Evolutionary conservation across 805 yeast genomes (phyloP), one percentile per base, ranked within the genome.

Genomic region (Jamesozyma spencerorum): DNA sequence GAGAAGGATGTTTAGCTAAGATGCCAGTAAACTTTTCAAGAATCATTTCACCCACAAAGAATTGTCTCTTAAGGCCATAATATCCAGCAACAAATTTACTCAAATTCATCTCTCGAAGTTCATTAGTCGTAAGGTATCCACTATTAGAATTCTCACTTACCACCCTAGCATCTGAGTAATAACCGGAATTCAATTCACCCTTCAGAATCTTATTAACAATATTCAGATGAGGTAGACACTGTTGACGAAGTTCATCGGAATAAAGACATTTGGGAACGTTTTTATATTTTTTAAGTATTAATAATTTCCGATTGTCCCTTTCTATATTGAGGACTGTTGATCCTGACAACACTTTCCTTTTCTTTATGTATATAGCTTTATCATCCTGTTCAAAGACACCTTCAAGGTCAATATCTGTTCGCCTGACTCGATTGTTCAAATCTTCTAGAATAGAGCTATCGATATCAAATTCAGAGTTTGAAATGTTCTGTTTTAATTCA

Each of bases 21-120:
- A 62, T 53, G 1, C 49, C 39, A 18, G 55, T 53, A 39, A 58
- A 68, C 11, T 51, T 45, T 1, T 55, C 51, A n/a, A 59, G 42
- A 13, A 81, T 70, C 31, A 64, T 47, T 22, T 62, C 53, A 1
- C 80, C 70, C 1, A 81, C 66, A 13, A 64, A 54, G 41, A 69
- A 61, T 46, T 80, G 83, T 40, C 88, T 63, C 45, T 66, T 67
- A 27, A 72, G 55, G 0, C 88, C 90, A 45, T 71, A 70, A 51
- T 69, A 81, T 0, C 90, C 88, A 20, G 76, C 77, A 2, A 63
- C 51, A 50, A 71, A 77, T 27, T 56, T 51, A 13, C 57, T 47
- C 59, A 77, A 69, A 15, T 73, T 68, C 8, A 77, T 50, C 13
- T 62, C 63, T 47, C 70, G 62, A 19, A 75, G 62, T 39, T 75